phyloP scores from a whole-genome alignment of 2,329 filamentous ascomycete species.

The Pestalotiopsis fici region DNA sequence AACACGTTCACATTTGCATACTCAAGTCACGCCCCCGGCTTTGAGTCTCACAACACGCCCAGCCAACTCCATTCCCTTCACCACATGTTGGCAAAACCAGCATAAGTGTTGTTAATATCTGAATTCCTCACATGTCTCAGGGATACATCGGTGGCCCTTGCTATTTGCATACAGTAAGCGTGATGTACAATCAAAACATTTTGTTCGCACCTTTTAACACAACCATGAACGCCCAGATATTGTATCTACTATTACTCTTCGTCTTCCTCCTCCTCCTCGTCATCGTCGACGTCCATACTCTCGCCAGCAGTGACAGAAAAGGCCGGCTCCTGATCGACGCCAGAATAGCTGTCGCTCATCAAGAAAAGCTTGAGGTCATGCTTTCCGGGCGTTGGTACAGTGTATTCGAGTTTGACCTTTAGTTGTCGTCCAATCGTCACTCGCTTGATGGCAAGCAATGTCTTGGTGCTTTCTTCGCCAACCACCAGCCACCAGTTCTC shows the following conservation, averaged over 20 bases:
- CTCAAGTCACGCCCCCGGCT: background rate
- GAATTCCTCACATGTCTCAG: background rate
- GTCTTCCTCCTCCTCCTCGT: slow-evolving; percentile 71
- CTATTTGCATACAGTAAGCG: slow-evolving; percentile 34
- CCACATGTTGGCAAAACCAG: slow-evolving; percentile 2
- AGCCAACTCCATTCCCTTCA: background rate
- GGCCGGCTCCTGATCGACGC: slow-evolving; percentile 91
- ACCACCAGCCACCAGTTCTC: slow-evolving; percentile 99
- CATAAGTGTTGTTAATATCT: no score
- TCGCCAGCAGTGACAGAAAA: slow-evolving; percentile 87
- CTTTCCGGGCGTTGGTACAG: slow-evolving; percentile 79
- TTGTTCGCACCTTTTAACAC: slow-evolving; percentile 22
- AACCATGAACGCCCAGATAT: slow-evolving; percentile 1
- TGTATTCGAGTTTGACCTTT: slow-evolving; percentile 82
- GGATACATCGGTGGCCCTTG: slow-evolving; percentile 2
- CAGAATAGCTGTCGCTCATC: slow-evolving; percentile 97
- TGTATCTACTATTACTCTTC: slow-evolving; percentile 52
- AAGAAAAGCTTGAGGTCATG: slow-evolving; percentile 89
- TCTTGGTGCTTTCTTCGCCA: slow-evolving; percentile 87
- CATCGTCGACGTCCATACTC: slow-evolving; percentile 92
- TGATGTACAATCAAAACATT: slow-evolving; percentile 18
- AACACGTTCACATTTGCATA: background rate
- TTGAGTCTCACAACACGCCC: slow-evolving; percentile 2
- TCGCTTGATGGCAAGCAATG: slow-evolving; percentile 88
- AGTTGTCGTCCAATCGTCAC: slow-evolving; percentile 82